phyloP scores from a whole-genome alignment of 805 yeast genomes.

The Saccharomycopsis oosterbeekiorum region DNA sequence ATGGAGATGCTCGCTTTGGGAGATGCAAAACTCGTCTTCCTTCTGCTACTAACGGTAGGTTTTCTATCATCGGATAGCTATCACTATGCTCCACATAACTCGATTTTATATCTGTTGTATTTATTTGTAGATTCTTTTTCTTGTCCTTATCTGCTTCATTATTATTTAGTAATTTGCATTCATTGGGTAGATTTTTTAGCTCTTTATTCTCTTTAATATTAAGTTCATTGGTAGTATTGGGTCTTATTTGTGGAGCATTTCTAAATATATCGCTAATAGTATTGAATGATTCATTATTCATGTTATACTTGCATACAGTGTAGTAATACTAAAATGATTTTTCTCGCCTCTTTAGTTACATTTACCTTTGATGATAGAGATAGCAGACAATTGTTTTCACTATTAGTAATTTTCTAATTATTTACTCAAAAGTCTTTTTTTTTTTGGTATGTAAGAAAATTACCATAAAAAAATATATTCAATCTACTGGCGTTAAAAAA shows the following conservation, averaged over 20 bases:
- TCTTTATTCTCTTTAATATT: not conserved
- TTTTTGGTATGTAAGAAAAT: not conserved
- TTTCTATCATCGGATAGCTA: not conserved
- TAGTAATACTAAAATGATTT: no score
- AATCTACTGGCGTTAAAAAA: not conserved
- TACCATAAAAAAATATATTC: not conserved
- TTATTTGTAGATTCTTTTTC: not conserved
- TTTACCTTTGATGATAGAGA: no score
- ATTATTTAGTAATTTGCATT: not conserved
- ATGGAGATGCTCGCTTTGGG: constrained; percentile 15
- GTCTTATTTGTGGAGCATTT: not conserved
- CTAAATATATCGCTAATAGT: not conserved
- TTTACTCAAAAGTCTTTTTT: not conserved
- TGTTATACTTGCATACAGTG: not conserved
- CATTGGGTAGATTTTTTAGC: not conserved
- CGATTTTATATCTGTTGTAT: not conserved
- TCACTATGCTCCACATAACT: not conserved
- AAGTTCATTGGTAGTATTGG: not conserved
- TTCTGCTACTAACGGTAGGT: not conserved
- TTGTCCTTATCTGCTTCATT: not conserved
- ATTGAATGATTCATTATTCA: not conserved
- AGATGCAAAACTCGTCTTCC: constrained; percentile 11
- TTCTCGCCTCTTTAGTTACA: no score
- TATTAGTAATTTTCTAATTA: not conserved
- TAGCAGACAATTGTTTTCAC: not conserved